Evolutionary conservation across 352 stramenopile genomes (phyloP).

Genomic region (Vaucheria bursata): DNA sequence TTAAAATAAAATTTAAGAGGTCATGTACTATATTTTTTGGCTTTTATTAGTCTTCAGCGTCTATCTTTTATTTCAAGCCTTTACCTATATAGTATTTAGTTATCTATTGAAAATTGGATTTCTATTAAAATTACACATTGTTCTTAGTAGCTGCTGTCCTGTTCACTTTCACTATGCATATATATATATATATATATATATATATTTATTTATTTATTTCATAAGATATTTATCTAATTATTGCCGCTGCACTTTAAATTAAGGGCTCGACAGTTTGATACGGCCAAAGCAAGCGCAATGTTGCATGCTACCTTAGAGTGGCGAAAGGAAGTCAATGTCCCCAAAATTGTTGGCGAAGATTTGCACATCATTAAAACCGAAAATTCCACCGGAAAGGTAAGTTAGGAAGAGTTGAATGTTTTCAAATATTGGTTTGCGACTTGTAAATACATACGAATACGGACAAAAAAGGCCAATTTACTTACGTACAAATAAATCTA

Average conservation of each 20-base stretch:
- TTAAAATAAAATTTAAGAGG: no score
- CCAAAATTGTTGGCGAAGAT: constrained; percentile 1
- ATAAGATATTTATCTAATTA: no score
- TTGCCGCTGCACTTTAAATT: no score
- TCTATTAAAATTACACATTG: neutral
- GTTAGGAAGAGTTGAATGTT: no score
- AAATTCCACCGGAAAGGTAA: constrained; percentile 3
- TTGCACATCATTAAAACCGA: neutral
- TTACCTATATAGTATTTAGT: neutral
- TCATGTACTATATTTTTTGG: no score
- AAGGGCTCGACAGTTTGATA: constrained; percentile 25
- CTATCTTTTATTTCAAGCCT: neutral
- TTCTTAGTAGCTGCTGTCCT: neutral
- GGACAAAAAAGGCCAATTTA: no score
- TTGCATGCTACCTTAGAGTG: constrained; percentile 45
- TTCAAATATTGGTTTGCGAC: no score
- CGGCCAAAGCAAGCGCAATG: constrained; percentile 44
- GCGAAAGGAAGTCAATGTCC: constrained; percentile 38
- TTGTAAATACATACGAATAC: no score
- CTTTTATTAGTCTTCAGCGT: no score
- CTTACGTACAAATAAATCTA: no score
- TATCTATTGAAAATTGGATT: neutral
- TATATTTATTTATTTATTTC: neutral
- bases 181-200: constrained; percentile 3
- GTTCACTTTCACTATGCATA: neutral